Base-by-base conservation (phyloP, 768 basidiomycete genomes). In the Lentinus brumalis region DNA sequence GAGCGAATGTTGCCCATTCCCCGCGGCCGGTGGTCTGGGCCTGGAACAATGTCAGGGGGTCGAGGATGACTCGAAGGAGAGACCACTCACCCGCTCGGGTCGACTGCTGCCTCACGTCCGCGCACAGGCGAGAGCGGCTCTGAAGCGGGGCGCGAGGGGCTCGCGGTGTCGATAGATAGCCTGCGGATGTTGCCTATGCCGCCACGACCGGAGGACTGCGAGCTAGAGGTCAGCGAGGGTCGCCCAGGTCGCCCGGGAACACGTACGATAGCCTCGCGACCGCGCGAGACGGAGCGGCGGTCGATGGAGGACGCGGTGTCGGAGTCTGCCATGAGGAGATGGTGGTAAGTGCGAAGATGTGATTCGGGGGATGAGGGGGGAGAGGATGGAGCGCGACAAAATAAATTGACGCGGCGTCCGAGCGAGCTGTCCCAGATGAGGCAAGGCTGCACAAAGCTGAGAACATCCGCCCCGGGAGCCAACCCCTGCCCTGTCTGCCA, bases 1-100 rank as follows among this genome's bases (percentile, higher is more conserved):
- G 91, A 89, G 58, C 90, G 86, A 53, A 95, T 86, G 79, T 96
- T 96, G 9, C 93, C 94, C 8, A 83, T 83, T 15, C 94, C 94
- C 94, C 93, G 53, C 92, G 85, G 11, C 94, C 94, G 45, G 82
- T 81, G 18, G 84, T 86, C 63, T 75, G 78, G 16, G 80, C 59
- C 76, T 84, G 65, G 6, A 26, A 14, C 41, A 63, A 65, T n/a
- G 66, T 64, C 39, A 26, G 49, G 32, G 18, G 52, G 53, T 7
- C n/a, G 1, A 30, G 51, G n/a, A 49, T 45, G 39, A 39, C 8
- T 30, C 42, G 41, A 30, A 14, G 35, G 50, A 9, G 42, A 15
- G 45, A 18, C 45, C 14, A 66, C 76, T 5, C 62, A 82, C 85
- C 41, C 69, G 71, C 44, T 74, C 70, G 2, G 68, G 51, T 79